Base-by-base conservation (phyloP, 2,329 filamentous ascomycete genomes). In the Penicillium capsulatum region DNA sequence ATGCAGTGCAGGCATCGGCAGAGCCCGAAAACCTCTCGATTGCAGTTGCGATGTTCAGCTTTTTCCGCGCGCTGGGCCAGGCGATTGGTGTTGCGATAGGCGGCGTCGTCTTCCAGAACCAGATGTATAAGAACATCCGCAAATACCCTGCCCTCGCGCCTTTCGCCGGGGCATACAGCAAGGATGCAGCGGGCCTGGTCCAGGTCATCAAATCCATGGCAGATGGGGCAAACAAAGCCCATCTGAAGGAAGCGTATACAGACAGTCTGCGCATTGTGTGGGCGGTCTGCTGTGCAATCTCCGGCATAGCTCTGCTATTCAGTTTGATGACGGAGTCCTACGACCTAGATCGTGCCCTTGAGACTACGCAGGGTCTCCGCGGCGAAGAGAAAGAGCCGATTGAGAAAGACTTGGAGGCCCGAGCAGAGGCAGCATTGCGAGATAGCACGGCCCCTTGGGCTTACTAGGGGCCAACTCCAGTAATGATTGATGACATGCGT, bases 101-200 rank as follows among this genome's bases (percentile, higher is more conserved):
- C 2, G 81, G 83, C 3, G 79, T 82, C 20, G 73, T 84, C 37
- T 86, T 86, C 64, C 81, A 86, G 60, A 86, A 85, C 48, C 70
- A 72, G 40, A 76, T 83, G 63, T 67, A 65, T 38, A 63, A 61
- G 31, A 73, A 76, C 44, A 60, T 84, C 31, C 48, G 67, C 10
- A 66, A 59, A 2, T 72, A 72, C 31, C 66, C 74, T 0, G 60
- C 64, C 15, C 70, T 80, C 35, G 73, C 72, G 1, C 59, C 61
- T 5, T 60, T 68, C 40, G 75, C 76, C 0, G 57, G 48, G 2
- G 65, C 68, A 33, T 77, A 77, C 54, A 74, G 75, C 8, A 68
- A 70, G 37, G 77, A 83, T 55, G 76, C 79, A 0, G 76, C 78
- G 0, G 73, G 72, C 0, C 65, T 83, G 9, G 76, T 83, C 0